Evolutionary conservation across 2,329 filamentous ascomycete genomes (phyloP).

Genomic region (Arthrobotrys conoides): DNA sequence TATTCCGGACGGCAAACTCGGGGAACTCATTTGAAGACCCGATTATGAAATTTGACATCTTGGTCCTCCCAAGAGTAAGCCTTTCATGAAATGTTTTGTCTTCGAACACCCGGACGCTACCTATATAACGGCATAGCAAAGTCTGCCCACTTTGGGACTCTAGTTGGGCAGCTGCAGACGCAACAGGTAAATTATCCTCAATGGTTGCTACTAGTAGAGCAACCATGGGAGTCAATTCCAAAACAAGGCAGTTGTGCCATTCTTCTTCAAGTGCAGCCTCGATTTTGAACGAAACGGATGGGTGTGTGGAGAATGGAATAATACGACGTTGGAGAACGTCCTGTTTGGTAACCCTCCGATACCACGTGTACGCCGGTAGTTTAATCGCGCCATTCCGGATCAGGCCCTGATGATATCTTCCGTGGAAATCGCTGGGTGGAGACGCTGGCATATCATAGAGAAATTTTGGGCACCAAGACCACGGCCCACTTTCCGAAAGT

Average conservation of each 20-base stretch:
- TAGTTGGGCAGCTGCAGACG: not conserved
- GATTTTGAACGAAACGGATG: constrained; percentile 5
- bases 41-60: not conserved
- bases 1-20: not conserved
- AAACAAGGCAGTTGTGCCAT: constrained; percentile 10
- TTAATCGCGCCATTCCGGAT: constrained; percentile 10
- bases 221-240: not conserved
- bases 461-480: constrained; percentile 45
- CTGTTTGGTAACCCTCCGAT: constrained; percentile 24
- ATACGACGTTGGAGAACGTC: constrained; percentile 18
- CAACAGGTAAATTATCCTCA: constrained; percentile 1
- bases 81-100: not conserved
- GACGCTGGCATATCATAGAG: constrained; percentile 37
- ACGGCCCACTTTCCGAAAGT: constrained; percentile 21
- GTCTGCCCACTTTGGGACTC: not conserved
- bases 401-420: not conserved
- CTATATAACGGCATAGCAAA: constrained; percentile 14
- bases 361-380: not conserved
- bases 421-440: constrained; percentile 19
- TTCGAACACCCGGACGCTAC: not conserved
- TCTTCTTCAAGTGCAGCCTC: constrained; percentile 1
- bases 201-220: not conserved
- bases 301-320: constrained; percentile 2
- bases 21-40: not conserved
- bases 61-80: not conserved